Base-by-base conservation (phyloP, 768 basidiomycete species). In the Tubosaeta sp. region DNA sequence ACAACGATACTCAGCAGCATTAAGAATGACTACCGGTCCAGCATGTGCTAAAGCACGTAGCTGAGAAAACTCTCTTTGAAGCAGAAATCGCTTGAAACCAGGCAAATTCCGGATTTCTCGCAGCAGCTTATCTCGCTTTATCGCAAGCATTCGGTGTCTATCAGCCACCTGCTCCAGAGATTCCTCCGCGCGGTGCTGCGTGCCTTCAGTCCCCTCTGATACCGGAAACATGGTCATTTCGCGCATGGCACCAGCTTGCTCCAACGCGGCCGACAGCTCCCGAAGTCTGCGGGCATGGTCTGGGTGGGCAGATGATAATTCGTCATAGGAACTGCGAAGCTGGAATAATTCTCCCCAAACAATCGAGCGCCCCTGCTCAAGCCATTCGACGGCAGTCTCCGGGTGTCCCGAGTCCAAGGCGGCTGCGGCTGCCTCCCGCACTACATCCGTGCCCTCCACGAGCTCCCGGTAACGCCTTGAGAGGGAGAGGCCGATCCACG, bases 11-110 rank as follows among this genome's bases (percentile, higher is more conserved):
- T 46, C 18, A 34, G 59, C 54, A 35, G 64, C 55, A 34, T 71
- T 73, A 36, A 73, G 55, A 12, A 74, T 47, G 16, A 69, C 61
- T 16, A 69, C 57, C 5, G 67, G 65, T 14, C 68, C 67, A 18
- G 49, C 50, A 16, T 48, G 48, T 14, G 64, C 59, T 9, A 55
- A 52, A 1, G 29, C 38, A 10, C 57, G 53, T 6, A 64, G 44
- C 22, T 54, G 45, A 29, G 31, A 11, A n/a, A 54, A 46, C 3
- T 54, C 18, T 16, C 31, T 46, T 5, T 24, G 48, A 0, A 41
- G 34, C 12, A 54, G 49, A 16, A 52, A 54, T 9, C n/a, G 44
- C 21, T 46, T 49, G 13, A 54, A 54, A 6, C 53, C 38, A 6
- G 49, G 53, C 14, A 46, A 24, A 3, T n/a, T 3, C 16, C 49